These are phyloP conservation scores for Paramecium biaurelia DNA, from an alignment of 73 alveolate species.

Conservation along the genomic window DNA sequence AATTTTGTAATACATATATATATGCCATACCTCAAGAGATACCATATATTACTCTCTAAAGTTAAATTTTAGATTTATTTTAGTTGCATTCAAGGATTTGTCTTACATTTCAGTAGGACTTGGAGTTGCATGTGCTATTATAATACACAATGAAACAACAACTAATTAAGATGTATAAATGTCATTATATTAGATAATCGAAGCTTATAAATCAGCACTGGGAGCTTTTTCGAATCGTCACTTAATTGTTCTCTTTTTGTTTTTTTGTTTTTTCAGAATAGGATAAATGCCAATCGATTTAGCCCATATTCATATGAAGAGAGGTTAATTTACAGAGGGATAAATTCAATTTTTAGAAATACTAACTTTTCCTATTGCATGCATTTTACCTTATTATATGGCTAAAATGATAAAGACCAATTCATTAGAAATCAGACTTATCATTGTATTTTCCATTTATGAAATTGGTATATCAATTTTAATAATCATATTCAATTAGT, in stretches of 20 bases:
- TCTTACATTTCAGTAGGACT: neutral
- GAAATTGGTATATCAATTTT: neutral
- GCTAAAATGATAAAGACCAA: neutral
- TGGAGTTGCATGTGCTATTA: neutral
- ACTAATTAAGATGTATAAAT: neutral
- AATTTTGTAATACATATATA: constrained; percentile 13
- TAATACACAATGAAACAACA: neutral
- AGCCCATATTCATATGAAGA: neutral
- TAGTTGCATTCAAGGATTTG: neutral
- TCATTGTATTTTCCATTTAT: neutral
- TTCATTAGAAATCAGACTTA: neutral
- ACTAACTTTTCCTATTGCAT: constrained; percentile 24
- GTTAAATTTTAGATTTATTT: neutral
- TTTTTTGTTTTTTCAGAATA: neutral
- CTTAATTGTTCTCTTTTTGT: neutral
- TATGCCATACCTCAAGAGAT: constrained; percentile 36
- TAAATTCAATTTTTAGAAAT: neutral
- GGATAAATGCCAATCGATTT: neutral
- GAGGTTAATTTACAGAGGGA: neutral
- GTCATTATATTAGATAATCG: neutral
- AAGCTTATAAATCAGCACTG: neutral
- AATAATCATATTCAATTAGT: neutral
- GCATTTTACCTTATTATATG: constrained; percentile 21
- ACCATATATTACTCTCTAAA: neutral
- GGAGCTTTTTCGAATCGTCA: neutral